Evolutionary conservation across 2,329 filamentous ascomycete genomes (phyloP).

Genomic region (Xylaria digitata): DNA sequence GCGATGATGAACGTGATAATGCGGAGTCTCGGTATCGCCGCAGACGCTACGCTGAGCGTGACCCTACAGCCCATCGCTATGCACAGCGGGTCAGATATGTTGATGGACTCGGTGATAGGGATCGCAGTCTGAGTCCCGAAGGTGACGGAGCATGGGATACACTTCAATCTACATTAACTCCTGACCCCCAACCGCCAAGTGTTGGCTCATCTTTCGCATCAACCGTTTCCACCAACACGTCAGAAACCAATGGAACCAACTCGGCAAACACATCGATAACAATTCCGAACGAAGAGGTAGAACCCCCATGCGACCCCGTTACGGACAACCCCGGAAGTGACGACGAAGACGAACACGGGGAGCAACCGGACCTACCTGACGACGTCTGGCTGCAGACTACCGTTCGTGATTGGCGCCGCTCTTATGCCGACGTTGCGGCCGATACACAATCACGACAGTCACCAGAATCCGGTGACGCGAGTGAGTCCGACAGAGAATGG

Average conservation of each 20-base stretch:
- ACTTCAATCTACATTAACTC: conserved; percentile 81
- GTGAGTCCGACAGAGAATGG: conserved; percentile 48
- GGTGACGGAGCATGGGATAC: conserved; percentile 79
- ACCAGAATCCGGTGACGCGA: conserved; percentile 29
- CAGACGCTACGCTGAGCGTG: conserved; percentile 7
- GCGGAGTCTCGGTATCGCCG: conserved; percentile 19
- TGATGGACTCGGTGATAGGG: conserved; percentile 85
- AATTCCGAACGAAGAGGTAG: conserved; percentile 54
- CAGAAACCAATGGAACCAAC: conserved; percentile 55
- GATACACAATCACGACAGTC: conserved; percentile 27
- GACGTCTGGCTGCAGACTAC: conserved; percentile 24
- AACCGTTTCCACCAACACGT: conserved; percentile 59
- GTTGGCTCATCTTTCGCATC: conserved; percentile 86
- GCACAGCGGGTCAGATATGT: conserved; percentile 47
- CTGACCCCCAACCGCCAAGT: conserved; percentile 83
- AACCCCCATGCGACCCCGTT: conserved; percentile 63
- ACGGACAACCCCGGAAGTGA: conserved; percentile 68
- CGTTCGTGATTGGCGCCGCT: conserved; percentile 42
- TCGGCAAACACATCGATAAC: conserved; percentile 63
- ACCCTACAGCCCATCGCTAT: not conserved
- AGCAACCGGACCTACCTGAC: not conserved
- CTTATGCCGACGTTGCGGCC: conserved; percentile 57
- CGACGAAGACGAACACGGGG: conserved; percentile 57
- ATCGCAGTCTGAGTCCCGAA: conserved; percentile 82
- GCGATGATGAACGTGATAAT: conserved; percentile 2